Evolutionary conservation across 306 rosid genomes (phyloP).

Genomic region (Rosa chinensis): DNA sequence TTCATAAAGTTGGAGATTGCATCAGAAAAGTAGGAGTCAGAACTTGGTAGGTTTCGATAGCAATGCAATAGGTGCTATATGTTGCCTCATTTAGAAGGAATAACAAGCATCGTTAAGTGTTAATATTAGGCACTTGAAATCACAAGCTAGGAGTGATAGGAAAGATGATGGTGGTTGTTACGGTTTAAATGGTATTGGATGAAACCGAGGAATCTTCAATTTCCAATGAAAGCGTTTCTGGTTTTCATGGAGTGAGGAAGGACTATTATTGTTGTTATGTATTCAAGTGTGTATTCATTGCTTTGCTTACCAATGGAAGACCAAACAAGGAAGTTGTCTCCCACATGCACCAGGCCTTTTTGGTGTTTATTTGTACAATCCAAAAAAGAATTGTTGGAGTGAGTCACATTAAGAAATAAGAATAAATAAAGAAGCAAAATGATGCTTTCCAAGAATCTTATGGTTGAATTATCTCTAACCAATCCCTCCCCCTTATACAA

Average conservation of each 20-base stretch:
- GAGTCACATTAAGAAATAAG: background rate
- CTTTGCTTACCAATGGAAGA: conserved; percentile 33
- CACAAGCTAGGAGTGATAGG: background rate
- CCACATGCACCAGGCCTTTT: conserved; percentile 16
- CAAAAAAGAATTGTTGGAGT: background rate
- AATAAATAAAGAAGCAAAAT: background rate
- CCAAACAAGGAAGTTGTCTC: conserved; percentile 21
- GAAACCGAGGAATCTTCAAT: conserved; percentile 37
- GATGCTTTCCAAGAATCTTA: background rate
- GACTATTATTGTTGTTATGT: conserved; percentile 5
- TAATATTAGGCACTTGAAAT: background rate
- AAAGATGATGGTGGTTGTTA: conserved; percentile 17
- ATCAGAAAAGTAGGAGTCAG: background rate
- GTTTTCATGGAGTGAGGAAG: conserved; percentile 11
- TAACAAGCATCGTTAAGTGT: background rate
- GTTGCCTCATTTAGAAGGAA: conserved; percentile 9
- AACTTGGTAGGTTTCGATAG: background rate
- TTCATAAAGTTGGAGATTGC: conserved; percentile 7
- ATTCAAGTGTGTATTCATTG: conserved; percentile 47
- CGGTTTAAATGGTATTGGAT: conserved; percentile 24
- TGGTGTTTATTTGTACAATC: background rate
- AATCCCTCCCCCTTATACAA: background rate
- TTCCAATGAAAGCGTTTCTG: conserved; percentile 41
- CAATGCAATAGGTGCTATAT: background rate
- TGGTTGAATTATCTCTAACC: background rate